Evolutionary conservation across 441 rosid genomes (phyloP), one percentile per base, ranked within the genome.

Genomic region (Populus hybrid): DNA sequence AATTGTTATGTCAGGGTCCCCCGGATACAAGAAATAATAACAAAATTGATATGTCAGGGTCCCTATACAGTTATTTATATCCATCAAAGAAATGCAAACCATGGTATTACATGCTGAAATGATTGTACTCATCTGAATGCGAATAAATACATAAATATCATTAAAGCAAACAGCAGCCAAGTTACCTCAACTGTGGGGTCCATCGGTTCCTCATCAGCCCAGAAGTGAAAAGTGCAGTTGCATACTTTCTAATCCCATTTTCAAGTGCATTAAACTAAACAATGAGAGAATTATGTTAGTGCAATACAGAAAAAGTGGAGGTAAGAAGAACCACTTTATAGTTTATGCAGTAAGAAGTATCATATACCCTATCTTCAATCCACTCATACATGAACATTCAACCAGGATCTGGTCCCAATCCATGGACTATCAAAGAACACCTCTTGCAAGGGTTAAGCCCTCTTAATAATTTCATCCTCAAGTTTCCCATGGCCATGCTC

Each of bases 301-400:
- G 67, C 61, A 76, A 78, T 34, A 65, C 67, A 76, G 69, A 35
- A 63, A 38, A 38, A 38, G 71, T 70, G 67, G 42, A 77, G 76
- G 68, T 67, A 53, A 79, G 67, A 71, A 68, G 23, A 80, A 80
- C 71, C 32, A 16, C n/a, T 69, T 67, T 38, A 38, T 38, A 38
- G 46, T 38, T 38, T 28, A 67, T 71, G 68, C 67, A 42, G 77
- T 61, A 64, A 72, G 61, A 75, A 78, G 82, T 40, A 67, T 77
- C 71, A 76, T 10, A 69, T 87, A 93, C 96, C 93, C 89, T 89
- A 82, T 93, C 97, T 83, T 96, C 98, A 35, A 87, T 89, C 86
- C 90, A 87, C 79, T 96, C 93, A 81, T 90, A 91, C 98, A 94
- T 90, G 87, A 89, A 94, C 81, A 94, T 89, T 85, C 98, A 94